Conservation (phyloP, 768 basidiomycete species). For the Crucibulum laeve region DNA sequence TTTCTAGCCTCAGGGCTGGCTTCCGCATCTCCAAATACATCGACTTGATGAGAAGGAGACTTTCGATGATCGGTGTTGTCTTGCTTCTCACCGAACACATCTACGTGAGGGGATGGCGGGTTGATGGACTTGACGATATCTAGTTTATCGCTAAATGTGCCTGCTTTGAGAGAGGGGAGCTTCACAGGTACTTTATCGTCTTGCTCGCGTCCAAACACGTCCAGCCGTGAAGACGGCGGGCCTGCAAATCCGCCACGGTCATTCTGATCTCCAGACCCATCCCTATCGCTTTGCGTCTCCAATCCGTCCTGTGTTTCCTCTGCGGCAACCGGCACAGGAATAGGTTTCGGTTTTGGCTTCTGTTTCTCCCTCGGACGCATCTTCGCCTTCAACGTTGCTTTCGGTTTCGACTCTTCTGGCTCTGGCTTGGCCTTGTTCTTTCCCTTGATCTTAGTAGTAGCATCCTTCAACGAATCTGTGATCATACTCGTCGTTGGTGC, state of each 20-base stretch:
- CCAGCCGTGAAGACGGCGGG: too few species aligned
- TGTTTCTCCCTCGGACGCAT: constrained; percentile 26
- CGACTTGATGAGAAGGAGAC: too few species aligned
- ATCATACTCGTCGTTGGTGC: constrained; percentile 1
- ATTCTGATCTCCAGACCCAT: not conserved
- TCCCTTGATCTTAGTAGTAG: too few species aligned
- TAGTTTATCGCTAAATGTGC: too few species aligned
- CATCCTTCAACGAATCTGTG: constrained; percentile 2
- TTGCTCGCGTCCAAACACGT: too few species aligned
- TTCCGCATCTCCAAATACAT: too few species aligned
- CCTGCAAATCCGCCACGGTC: too few species aligned
- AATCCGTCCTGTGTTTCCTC: constrained; percentile 24
- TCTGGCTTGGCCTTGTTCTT: constrained; percentile 13
- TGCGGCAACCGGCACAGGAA: constrained; percentile 17
- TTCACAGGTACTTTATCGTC: too few species aligned
- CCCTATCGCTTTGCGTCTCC: constrained; percentile 8
- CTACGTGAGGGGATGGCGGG: not conserved
- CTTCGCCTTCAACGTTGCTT: constrained; percentile 28
- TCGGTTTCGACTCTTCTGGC: constrained; percentile 11
- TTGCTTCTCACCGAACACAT: not conserved
- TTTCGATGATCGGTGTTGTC: not conserved
- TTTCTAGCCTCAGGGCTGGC: too few species aligned
- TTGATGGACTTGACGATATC: too few species aligned
- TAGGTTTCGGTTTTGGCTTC: constrained; percentile 23
- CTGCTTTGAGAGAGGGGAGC: too few species aligned